phyloP scores from a whole-genome alignment of 805 yeast species.

The Suhomyces prunicola region DNA sequence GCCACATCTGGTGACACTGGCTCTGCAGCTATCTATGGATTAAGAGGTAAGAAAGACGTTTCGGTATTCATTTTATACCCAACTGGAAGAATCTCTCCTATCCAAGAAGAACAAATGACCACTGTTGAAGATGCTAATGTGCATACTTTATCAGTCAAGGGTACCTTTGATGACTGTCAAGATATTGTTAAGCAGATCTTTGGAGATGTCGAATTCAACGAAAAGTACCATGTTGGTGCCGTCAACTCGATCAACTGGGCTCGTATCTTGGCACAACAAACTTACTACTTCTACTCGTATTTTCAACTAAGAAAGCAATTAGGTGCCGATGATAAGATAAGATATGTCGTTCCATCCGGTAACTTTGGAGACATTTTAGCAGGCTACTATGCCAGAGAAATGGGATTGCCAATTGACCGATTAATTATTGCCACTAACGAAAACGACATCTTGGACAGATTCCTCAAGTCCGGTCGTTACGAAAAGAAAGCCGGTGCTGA shows the following conservation, averaged over 20 bases:
- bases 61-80: conserved; percentile 95
- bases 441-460: conserved; percentile 92
- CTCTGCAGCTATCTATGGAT: conserved; percentile 97
- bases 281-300: conserved; percentile 92
- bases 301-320: conserved; percentile 57
- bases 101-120: conserved; percentile 98
- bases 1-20: conserved; percentile 99
- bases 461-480: conserved; percentile 81
- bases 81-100: conserved; percentile 94
- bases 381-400: conserved; percentile 88
- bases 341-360: conserved; percentile 95
- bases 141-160: conserved; percentile 91
- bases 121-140: conserved; percentile 91
- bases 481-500: conserved; percentile 56
- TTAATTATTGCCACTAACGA: conserved; percentile 94
- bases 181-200: conserved; percentile 91
- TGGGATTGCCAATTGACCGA: conserved; percentile 90
- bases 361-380: conserved; percentile 98
- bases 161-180: conserved; percentile 98
- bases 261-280: conserved; percentile 94
- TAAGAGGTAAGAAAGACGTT: conserved; percentile 96
- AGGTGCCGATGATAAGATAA: conserved; percentile 44
- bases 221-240: conserved; percentile 91
- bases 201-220: conserved; percentile 85
- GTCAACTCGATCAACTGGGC: conserved; percentile 99